Evolutionary conservation across 768 basidiomycete genomes (phyloP).

Genomic region (Mycena belliarum): DNA sequence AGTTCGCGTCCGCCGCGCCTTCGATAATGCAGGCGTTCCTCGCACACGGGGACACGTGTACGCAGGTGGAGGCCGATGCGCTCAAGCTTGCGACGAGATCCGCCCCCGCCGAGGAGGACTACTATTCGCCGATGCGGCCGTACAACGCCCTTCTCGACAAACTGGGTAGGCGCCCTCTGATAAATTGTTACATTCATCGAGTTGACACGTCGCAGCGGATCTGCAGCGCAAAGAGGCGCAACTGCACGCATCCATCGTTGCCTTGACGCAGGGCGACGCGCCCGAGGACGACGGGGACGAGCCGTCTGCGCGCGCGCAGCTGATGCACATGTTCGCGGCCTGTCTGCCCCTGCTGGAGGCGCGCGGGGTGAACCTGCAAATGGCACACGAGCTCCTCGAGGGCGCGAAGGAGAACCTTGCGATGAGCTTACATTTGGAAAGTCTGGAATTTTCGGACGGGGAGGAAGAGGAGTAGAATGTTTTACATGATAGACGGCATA

Average conservation of each 20-base stretch:
- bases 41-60: constrained; percentile 46
- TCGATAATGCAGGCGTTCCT: constrained; percentile 50
- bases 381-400: constrained; percentile 52
- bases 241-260: constrained; percentile 30
- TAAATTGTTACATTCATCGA: neutral
- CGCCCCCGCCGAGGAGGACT: constrained; percentile 33
- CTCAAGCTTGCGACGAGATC: constrained; percentile 39
- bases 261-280: constrained; percentile 18
- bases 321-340: constrained; percentile 43
- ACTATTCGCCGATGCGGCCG: constrained; percentile 36
- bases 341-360: constrained; percentile 50
- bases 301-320: constrained; percentile 38
- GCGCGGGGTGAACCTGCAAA: constrained; percentile 44
- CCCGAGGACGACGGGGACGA: constrained; percentile 5
- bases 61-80: constrained; percentile 42
- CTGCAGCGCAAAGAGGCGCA: constrained; percentile 25
- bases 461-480: constrained; percentile 1
- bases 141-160: constrained; percentile 45
- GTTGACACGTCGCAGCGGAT: constrained; percentile 15
- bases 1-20: constrained; percentile 50
- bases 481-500: no score
- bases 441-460: constrained; percentile 27
- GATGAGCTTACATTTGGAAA: constrained; percentile 48
- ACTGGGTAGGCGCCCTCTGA: constrained; percentile 35
- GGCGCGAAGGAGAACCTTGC: constrained; percentile 52